Percentiles rank a stretch among this genome's conserved stretches.
These are phyloP conservation scores for Pyricularia grisea DNA, from an alignment of 2,329 filamentous ascomycete species.

Conservation along the genomic window DNA sequence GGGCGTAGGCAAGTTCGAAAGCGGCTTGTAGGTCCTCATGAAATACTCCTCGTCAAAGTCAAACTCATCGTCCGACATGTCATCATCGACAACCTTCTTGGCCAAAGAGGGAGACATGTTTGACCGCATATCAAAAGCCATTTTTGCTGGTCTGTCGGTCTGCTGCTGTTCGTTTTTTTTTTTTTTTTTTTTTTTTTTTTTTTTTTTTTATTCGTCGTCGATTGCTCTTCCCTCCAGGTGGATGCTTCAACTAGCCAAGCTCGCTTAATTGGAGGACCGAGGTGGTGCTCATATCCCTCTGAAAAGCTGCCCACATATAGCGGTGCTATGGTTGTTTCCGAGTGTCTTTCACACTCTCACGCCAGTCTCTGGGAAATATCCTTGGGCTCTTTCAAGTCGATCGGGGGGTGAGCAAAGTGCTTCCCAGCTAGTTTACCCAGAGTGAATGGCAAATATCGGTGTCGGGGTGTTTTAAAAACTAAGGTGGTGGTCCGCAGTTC, in stretches of 20 bases:
- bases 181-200: not conserved
- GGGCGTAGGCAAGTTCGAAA: constrained; percentile 60
- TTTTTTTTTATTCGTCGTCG: not conserved
- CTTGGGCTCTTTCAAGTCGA: too few relatives aligned
- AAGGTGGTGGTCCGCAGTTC: not conserved
- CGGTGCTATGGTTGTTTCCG: not conserved
- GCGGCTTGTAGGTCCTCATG: constrained; percentile 50
- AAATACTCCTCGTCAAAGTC: constrained; percentile 46
- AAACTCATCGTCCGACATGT: constrained; percentile 30
- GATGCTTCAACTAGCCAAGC: not conserved
- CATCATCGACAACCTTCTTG: not conserved
- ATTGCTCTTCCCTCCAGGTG: not conserved
- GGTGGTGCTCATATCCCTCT: constrained; percentile 1
- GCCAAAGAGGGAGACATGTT: not conserved
- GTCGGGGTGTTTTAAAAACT: not conserved
- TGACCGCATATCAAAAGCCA: not conserved
- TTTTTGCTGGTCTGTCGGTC: not conserved
- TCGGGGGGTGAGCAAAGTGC: not conserved
- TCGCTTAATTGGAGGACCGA: not conserved
- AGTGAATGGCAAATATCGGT: not conserved
- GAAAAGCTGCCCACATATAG: not conserved
- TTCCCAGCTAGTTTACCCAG: not conserved
- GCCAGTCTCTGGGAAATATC: too few relatives aligned
- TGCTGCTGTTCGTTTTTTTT: not conserved
- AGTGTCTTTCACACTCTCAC: not conserved